Evolutionary conservation across 225 moss, liverwort and hornwort species (phyloP), one percentile per base, ranked within the genome.

Genomic region (Climacium dendroides): DNA sequence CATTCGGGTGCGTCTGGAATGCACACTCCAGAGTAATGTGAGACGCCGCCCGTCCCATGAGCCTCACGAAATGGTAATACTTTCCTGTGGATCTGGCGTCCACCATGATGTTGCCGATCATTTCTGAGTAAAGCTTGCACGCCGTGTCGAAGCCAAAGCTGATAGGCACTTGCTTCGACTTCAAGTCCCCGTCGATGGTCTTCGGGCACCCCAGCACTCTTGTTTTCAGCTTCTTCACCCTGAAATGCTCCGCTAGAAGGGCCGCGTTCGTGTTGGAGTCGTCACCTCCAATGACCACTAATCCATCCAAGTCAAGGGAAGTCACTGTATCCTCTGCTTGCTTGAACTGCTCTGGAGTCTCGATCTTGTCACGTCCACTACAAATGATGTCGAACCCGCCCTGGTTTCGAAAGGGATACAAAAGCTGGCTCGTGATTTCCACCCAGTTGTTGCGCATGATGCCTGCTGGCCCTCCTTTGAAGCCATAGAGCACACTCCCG

Each of bases 71-170:
- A 78, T 96, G 97, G 85, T 97, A 97, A 61, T 97, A 95, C 85
- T 96, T 97, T 75, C 97, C 96, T 15, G 96, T 96, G 39, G 95
- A 97, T 65, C 97, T 91, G 10, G 97, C 97, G 86, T 97, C 97
- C 89, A 96, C 96, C 97, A 97, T 97, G 80, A 97, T 95, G 85
- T 97, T 97, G 55, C 97, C 96, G 78, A 97, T 97, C 95, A 97
- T 94, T 91, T 97, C 96, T 10, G 96, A 89, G 86, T 96, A 96
- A 9, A 97, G 92, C 95, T 96, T 97, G 87, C 97, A 97, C 24
- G 97, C 97, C 74, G 96, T 97, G 84, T 97, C 97, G 74, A 97
- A 97, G 47, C 97, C 97, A 87, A 97, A 97, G 92, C 97, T 97
- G 55, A 93, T 97, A 9, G 96, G 97, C 43, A 97, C 97, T 78